Evolutionary conservation across 495 filamentous ascomycete genomes (phyloP).

Genomic region (Acidiella bohemica): DNA sequence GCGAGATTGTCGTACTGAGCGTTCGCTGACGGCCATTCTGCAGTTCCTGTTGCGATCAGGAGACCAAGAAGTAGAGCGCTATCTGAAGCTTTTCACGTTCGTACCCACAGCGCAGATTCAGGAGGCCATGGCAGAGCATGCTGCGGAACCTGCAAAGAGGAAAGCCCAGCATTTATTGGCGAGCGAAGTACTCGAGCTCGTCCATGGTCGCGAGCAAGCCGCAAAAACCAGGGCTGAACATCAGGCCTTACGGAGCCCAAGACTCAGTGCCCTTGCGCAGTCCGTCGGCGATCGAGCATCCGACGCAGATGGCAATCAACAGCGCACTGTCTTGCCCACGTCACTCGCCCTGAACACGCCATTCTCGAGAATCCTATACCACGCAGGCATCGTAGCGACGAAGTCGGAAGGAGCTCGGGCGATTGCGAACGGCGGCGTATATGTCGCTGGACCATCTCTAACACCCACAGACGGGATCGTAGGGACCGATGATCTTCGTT

Average conservation of each 20-base stretch:
- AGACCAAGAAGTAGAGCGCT: conserved; percentile 62
- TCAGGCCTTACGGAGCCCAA: conserved; percentile 8
- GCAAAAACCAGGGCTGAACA: conserved; percentile 11
- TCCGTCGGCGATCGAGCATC: not conserved
- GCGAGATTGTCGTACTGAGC: too few species aligned
- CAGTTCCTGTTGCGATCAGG: conserved; percentile 75
- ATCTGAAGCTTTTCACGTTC: conserved; percentile 88
- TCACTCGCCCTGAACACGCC: conserved; percentile 9
- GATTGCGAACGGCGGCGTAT: conserved; percentile 15
- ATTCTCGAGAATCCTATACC: conserved; percentile 12
- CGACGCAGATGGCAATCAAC: not conserved
- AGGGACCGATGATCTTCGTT: not conserved
- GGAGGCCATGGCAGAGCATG: conserved; percentile 51
- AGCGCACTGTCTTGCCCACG: conserved; percentile 4
- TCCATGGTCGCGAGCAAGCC: conserved; percentile 55
- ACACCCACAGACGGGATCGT: not conserved
- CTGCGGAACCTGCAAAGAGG: conserved; percentile 49
- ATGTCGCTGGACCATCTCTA: conserved; percentile 8
- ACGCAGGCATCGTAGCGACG: conserved; percentile 13
- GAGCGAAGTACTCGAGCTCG: conserved; percentile 59
- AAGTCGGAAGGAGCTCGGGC: conserved; percentile 14
- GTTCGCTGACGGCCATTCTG: too few species aligned
- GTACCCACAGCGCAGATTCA: conserved; percentile 53
- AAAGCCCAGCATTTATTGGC: conserved; percentile 73
- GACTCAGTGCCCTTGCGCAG: not conserved